These are phyloP conservation scores for Trypanosoma cruzi DNA, from an alignment of 208 protist species.

Conservation along the genomic window DNA sequence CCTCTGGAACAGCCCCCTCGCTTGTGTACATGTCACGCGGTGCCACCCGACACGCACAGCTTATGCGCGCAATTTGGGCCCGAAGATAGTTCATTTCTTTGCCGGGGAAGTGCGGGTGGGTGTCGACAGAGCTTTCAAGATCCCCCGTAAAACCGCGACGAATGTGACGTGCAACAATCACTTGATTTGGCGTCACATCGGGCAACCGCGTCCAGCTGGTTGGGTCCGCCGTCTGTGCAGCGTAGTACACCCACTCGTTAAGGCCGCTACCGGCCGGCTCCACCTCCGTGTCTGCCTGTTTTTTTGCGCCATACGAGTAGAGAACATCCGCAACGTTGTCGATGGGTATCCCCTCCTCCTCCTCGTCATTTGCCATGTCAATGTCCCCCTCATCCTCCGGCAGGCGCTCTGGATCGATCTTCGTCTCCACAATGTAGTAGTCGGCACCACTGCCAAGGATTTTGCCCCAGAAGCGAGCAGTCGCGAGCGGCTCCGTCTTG, in stretches of 20 bases:
- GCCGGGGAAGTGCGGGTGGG: slow-evolving; percentile 93
- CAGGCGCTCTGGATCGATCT: slow-evolving; percentile 67
- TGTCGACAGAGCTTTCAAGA: slow-evolving; percentile 79
- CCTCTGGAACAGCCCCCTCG: slow-evolving; percentile 83
- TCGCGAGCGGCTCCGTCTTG: slow-evolving; percentile 76
- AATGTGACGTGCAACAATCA: slow-evolving; percentile 82
- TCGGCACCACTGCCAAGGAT: slow-evolving; percentile 72
- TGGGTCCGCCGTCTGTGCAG: slow-evolving; percentile 62
- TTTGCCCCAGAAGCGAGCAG: slow-evolving; percentile 89
- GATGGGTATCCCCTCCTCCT: slow-evolving; percentile 65
- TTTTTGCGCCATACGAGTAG: slow-evolving; percentile 33
- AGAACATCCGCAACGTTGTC: slow-evolving; percentile 79
- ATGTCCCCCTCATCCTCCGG: slow-evolving; percentile 50
- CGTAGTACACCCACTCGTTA: slow-evolving; percentile 94
- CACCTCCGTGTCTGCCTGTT: slow-evolving; percentile 34
- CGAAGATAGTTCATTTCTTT: slow-evolving; percentile 94
- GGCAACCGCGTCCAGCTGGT: slow-evolving; percentile 88
- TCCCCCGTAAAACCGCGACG: slow-evolving; percentile 92
- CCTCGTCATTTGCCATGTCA: slow-evolving; percentile 48
- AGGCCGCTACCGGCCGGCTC: slow-evolving; percentile 79
- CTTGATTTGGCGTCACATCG: slow-evolving; percentile 92
- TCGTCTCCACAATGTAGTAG: slow-evolving; percentile 93
- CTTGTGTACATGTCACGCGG: slow-evolving; percentile 83
- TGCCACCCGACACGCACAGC: slow-evolving; percentile 81
- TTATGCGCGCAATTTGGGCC: slow-evolving; percentile 96